Percentiles rank a stretch among this genome's conserved stretches.
These are phyloP conservation scores for Cantharellus anzutake DNA, from an alignment of 768 basidiomycete species.

Conservation along the genomic window DNA sequence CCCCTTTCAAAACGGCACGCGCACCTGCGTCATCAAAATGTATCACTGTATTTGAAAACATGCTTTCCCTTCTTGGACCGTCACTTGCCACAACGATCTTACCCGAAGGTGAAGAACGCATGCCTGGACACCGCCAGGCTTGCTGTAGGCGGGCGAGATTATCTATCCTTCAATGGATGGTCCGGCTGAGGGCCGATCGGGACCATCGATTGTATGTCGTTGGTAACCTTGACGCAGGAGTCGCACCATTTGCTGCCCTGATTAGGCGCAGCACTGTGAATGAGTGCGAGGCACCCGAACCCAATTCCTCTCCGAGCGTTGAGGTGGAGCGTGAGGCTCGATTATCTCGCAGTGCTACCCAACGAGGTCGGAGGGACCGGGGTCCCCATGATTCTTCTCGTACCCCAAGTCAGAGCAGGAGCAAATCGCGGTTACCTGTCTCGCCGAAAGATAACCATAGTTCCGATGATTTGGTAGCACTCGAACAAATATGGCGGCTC, in stretches of 20 bases:
- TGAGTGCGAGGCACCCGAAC: neutral
- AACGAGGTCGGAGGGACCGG: neutral
- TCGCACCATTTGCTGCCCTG: slow-evolving; percentile 38
- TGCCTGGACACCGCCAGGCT: slow-evolving; percentile 9
- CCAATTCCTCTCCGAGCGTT: neutral
- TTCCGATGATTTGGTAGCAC: neutral
- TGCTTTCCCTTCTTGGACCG: slow-evolving; percentile 21
- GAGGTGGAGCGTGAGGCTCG: neutral
- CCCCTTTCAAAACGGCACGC: slow-evolving; percentile 9
- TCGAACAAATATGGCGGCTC: slow-evolving; percentile 36
- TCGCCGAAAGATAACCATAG: neutral
- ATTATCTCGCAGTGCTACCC: neutral
- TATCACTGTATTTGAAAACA: slow-evolving; percentile 21
- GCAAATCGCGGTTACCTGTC: neutral
- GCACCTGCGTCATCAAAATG: slow-evolving; percentile 19
- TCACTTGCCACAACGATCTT: slow-evolving; percentile 6
- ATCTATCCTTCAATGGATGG: slow-evolving; percentile 63
- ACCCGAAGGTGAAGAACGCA: slow-evolving; percentile 1
- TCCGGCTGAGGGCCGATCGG: slow-evolving; percentile 75
- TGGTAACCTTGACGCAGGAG: slow-evolving; percentile 24
- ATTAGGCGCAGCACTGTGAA: slow-evolving; percentile 29
- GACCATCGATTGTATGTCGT: slow-evolving; percentile 72
- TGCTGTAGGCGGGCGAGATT: slow-evolving; percentile 38
- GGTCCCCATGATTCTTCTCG: neutral
- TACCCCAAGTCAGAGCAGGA: neutral